A percentile compares a stretch with the other conserved stretches of the same genome.
phyloP scores from a whole-genome alignment of 2,329 filamentous ascomycete genomes.

The Claviceps sp. region DNA sequence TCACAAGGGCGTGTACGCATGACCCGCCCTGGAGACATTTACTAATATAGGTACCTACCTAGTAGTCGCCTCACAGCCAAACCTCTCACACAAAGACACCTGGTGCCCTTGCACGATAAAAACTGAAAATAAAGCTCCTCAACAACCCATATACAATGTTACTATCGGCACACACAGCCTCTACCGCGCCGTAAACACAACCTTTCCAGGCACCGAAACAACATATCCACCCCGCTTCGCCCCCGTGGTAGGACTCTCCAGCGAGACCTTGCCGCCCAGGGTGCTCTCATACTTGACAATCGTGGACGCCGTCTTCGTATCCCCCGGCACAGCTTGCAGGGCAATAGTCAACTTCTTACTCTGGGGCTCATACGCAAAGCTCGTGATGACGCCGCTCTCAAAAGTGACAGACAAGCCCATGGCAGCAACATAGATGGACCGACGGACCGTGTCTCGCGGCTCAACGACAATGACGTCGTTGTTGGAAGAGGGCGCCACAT shows the following conservation, averaged over 20 bases:
- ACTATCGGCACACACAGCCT: no score
- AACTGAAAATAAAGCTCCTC: no score
- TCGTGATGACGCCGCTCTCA: conserved; percentile 29
- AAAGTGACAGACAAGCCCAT: conserved; percentile 26
- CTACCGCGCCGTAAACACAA: neutral
- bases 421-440: conserved; percentile 33
- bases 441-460: conserved; percentile 32
- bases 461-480: conserved; percentile 21
- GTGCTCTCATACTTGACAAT: conserved; percentile 1
- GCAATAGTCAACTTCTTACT: neutral
- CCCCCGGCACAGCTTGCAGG: neutral
- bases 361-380: conserved; percentile 19
- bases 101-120: no score
- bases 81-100: no score
- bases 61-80: no score
- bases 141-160: no score
- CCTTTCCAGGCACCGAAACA: neutral
- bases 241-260: neutral
- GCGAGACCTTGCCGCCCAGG: neutral
- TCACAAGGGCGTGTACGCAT: no score
- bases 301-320: neutral
- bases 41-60: no score
- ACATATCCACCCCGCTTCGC: neutral
- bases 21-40: no score
- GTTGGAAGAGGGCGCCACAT: conserved; percentile 15